Percentiles rank a stretch among this genome's conserved stretches.
Evolutionary conservation across 1,284 basidiomycete genomes (phyloP).

Genomic region (Termitomyces sp.): DNA sequence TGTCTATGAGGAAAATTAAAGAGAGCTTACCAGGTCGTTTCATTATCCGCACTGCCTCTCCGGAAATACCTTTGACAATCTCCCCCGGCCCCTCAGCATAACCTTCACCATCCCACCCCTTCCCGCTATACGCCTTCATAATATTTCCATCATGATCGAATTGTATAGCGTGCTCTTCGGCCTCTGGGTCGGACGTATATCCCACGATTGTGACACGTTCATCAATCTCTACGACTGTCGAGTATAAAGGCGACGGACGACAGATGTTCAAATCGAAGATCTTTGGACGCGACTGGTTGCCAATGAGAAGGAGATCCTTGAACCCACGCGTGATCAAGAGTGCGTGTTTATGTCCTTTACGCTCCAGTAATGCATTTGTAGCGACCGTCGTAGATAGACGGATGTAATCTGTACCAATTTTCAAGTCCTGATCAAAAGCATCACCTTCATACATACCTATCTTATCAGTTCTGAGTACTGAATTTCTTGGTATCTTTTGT

Average conservation of each 20-base stretch:
- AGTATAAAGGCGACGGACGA: constrained; percentile 77
- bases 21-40: constrained; percentile 58
- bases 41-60: constrained; percentile 88
- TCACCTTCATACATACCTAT: constrained; percentile 52
- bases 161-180: constrained; percentile 68
- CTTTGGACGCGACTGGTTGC: constrained; percentile 88
- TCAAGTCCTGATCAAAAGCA: background rate
- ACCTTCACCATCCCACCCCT: constrained; percentile 62
- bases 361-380: constrained; percentile 93
- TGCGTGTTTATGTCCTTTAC: constrained; percentile 89
- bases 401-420: constrained; percentile 69
- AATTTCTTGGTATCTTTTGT: constrained; percentile 58
- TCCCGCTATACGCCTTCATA: constrained; percentile 65
- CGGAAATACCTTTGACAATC: constrained; percentile 80
- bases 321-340: constrained; percentile 92
- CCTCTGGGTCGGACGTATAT: constrained; percentile 84
- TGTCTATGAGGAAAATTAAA: background rate
- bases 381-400: constrained; percentile 93
- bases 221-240: constrained; percentile 82
- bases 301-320: constrained; percentile 86
- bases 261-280: constrained; percentile 88
- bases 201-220: constrained; percentile 94
- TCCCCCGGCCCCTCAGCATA: constrained; percentile 73
- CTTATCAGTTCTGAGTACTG: constrained; percentile 72
- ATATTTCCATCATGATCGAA: constrained; percentile 72